Percentiles rank a stretch among this genome's conserved stretches.
Evolutionary conservation across 768 basidiomycete genomes (phyloP).

Genomic region (Trametes cingulata): DNA sequence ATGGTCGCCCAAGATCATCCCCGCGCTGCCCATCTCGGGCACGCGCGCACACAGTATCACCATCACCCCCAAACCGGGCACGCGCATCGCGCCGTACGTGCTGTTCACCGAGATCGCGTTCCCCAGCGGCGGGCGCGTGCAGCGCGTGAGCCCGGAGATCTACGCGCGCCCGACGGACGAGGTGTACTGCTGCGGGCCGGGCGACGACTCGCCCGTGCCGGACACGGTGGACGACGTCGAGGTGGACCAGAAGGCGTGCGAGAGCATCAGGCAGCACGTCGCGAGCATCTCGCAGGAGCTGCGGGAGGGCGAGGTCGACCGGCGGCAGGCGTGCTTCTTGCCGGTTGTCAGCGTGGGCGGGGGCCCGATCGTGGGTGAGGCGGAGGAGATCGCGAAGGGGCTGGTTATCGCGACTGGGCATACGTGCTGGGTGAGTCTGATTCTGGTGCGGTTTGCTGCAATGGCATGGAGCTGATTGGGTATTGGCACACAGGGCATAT

Average conservation of each 20-base stretch:
- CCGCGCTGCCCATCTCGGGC: slow-evolving; percentile 56
- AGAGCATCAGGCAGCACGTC: slow-evolving; percentile 56
- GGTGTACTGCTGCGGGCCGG: slow-evolving; percentile 78
- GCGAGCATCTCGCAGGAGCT: slow-evolving; percentile 60
- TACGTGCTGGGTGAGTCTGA: slow-evolving; percentile 69
- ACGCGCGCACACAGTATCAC: slow-evolving; percentile 76
- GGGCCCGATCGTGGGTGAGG: slow-evolving; percentile 74
- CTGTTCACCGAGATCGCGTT: slow-evolving; percentile 78
- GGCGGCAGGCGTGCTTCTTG: slow-evolving; percentile 75
- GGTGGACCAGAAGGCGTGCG: slow-evolving; percentile 58
- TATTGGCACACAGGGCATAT: slow-evolving; percentile 57
- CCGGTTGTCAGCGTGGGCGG: slow-evolving; percentile 60
- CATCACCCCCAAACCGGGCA: slow-evolving; percentile 48
- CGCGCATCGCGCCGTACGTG: slow-evolving; percentile 68
- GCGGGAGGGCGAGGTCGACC: slow-evolving; percentile 51
- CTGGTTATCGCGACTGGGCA: slow-evolving; percentile 77
- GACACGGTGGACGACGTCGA: slow-evolving; percentile 69
- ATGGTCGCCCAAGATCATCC: slow-evolving; percentile 71
- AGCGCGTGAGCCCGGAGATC: slow-evolving; percentile 58
- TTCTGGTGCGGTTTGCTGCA: not conserved
- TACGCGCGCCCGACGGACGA: slow-evolving; percentile 71
- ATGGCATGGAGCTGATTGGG: not conserved
- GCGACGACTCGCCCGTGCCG: slow-evolving; percentile 72
- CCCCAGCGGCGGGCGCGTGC: slow-evolving; percentile 22
- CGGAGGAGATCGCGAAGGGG: slow-evolving; percentile 54